Evolutionary conservation across 2,329 filamentous ascomycete species (phyloP).

Genomic region (Lachnellula willkommii): DNA sequence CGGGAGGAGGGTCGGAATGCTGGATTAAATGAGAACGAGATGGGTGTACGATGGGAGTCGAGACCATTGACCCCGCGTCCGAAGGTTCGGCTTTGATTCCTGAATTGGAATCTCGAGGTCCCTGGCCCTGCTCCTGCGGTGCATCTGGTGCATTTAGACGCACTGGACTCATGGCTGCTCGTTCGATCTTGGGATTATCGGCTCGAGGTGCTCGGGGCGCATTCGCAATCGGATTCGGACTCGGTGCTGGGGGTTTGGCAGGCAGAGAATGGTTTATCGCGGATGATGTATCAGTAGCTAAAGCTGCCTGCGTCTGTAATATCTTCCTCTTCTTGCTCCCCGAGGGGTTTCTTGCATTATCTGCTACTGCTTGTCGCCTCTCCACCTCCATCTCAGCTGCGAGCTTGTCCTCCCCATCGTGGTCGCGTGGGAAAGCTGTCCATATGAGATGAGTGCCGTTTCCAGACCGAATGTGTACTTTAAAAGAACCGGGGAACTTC

Average conservation of each 20-base stretch:
- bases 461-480: neutral
- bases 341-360: neutral
- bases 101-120: neutral
- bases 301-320: neutral
- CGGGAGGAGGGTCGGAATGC: too few species aligned
- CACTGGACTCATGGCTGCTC: neutral
- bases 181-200: neutral
- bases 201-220: neutral
- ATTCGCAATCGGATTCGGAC: neutral
- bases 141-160: neutral
- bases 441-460: neutral
- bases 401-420: neutral
- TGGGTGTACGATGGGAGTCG: neutral
- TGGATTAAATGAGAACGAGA: too few species aligned
- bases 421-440: neutral
- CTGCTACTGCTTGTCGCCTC: neutral
- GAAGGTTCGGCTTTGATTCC: neutral
- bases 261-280: neutral
- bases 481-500: neutral
- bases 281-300: neutral
- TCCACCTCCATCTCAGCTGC: neutral
- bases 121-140: neutral
- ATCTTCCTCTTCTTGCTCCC: neutral
- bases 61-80: neutral
- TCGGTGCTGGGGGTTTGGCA: neutral